Percentiles rank a stretch among this genome's conserved stretches.
Evolutionary conservation across 1,139 yeast genomes (phyloP).

Genomic region (Martiniozyma asiatica): DNA sequence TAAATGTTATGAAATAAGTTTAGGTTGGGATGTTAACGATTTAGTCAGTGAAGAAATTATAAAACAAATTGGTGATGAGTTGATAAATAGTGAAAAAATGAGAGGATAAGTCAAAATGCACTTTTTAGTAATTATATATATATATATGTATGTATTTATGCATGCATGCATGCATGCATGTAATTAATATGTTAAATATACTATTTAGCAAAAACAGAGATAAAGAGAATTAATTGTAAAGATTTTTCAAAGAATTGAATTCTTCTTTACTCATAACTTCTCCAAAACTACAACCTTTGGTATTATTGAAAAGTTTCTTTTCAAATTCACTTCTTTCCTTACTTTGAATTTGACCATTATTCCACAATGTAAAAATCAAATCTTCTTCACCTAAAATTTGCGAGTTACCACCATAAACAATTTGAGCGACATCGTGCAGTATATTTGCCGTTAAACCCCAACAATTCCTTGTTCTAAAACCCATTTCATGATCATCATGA

Average conservation of each 20-base stretch:
- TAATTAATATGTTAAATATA: slow-evolving; percentile 1
- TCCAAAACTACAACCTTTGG: slow-evolving; percentile 32
- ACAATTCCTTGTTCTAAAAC: slow-evolving; percentile 42
- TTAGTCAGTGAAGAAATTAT: slow-evolving; percentile 66
- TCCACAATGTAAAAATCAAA: slow-evolving; percentile 42
- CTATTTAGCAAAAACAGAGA: too few species aligned
- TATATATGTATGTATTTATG: background rate
- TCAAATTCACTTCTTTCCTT: slow-evolving; percentile 30
- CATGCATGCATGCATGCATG: too few species aligned
- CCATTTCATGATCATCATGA: slow-evolving; percentile 23
- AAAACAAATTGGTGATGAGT: slow-evolving; percentile 63
- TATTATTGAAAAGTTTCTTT: slow-evolving; percentile 26
- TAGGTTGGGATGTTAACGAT: slow-evolving; percentile 64
- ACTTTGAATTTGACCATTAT: slow-evolving; percentile 30
- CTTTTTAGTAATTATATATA: background rate
- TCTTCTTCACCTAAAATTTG: slow-evolving; percentile 52
- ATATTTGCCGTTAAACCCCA: slow-evolving; percentile 93
- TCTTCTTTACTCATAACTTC: slow-evolving; percentile 40
- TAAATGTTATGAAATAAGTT: slow-evolving; percentile 81
- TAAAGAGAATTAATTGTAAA: slow-evolving; percentile 26
- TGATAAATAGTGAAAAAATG: slow-evolving; percentile 62
- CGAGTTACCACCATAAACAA: slow-evolving; percentile 30
- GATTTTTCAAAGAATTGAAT: slow-evolving; percentile 28
- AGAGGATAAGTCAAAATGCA: slow-evolving; percentile 35
- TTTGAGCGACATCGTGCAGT: slow-evolving; percentile 60